phyloP scores from a whole-genome alignment of 108 stramenopile genomes.

The Craspedostauros australis region DNA sequence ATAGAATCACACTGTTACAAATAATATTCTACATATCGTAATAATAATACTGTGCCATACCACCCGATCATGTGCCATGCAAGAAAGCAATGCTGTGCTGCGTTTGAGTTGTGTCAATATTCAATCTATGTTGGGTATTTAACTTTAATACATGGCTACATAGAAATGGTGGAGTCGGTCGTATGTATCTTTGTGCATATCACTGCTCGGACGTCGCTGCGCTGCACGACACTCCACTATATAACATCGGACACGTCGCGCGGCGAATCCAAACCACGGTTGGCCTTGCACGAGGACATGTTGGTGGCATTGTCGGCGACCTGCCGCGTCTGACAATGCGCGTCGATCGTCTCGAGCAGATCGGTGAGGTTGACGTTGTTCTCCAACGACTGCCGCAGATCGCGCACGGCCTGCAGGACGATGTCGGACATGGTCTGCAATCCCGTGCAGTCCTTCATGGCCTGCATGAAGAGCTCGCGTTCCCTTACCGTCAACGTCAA shows the following conservation, averaged over 20 bases:
- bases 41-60: no score
- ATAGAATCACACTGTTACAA: neutral
- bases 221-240: no score
- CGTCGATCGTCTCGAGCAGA: conserved; percentile 39
- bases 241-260: neutral
- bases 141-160: no score
- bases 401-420: conserved; percentile 17
- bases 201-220: no score
- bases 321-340: conserved; percentile 38
- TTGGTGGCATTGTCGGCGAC: neutral
- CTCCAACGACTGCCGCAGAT: conserved; percentile 30
- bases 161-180: no score
- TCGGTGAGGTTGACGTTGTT: conserved; percentile 46
- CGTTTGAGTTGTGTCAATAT: no score
- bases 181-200: no score
- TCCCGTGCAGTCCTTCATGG: conserved; percentile 18
- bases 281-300: neutral
- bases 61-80: no score
- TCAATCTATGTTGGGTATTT: no score
- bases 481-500: conserved; percentile 20
- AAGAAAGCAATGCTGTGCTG: neutral
- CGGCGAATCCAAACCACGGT: neutral
- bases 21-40: no score
- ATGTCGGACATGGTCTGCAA: conserved; percentile 13
- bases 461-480: conserved; percentile 21